These are phyloP conservation scores for Phlebiopsis flavidoalba DNA, from an alignment of 768 basidiomycete species.

Conservation along the genomic window DNA sequence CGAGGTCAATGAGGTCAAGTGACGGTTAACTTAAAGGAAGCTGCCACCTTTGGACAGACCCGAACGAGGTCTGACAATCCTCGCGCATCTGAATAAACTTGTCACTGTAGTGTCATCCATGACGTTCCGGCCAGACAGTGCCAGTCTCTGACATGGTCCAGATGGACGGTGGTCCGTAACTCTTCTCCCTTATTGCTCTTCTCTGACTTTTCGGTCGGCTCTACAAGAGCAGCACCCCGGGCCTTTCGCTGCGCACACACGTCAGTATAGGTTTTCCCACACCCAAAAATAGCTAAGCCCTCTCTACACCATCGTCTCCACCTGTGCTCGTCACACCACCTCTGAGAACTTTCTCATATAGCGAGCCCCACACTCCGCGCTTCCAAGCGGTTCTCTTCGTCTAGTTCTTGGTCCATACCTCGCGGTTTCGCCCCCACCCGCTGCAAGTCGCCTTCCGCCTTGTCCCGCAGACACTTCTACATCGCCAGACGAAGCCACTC, in stretches of 20 bases:
- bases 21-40: conserved; percentile 37
- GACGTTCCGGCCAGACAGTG: conserved; percentile 69
- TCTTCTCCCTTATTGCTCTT: conserved; percentile 32
- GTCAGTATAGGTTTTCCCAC: neutral
- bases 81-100: conserved; percentile 78
- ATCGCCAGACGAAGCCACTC: conserved; percentile 84
- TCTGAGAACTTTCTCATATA: conserved; percentile 59
- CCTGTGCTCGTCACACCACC: conserved; percentile 80
- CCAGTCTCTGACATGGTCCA: conserved; percentile 93
- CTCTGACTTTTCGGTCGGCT: conserved; percentile 43
- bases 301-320: too few relatives aligned
- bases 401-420: conserved; percentile 34
- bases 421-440: too few relatives aligned
- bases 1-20: neutral
- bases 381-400: conserved; percentile 37
- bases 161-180: conserved; percentile 58
- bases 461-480: conserved; percentile 95
- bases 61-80: conserved; percentile 83
- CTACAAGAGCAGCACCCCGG: conserved; percentile 20
- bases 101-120: conserved; percentile 85
- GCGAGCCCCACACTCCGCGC: conserved; percentile 53
- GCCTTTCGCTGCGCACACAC: conserved; percentile 18
- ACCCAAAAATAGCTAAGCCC: neutral
- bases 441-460: conserved; percentile 73
- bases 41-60: conserved; percentile 64